Conservation (phyloP, 805 yeast species). For the Ogataea trehaloabstinens region DNA sequence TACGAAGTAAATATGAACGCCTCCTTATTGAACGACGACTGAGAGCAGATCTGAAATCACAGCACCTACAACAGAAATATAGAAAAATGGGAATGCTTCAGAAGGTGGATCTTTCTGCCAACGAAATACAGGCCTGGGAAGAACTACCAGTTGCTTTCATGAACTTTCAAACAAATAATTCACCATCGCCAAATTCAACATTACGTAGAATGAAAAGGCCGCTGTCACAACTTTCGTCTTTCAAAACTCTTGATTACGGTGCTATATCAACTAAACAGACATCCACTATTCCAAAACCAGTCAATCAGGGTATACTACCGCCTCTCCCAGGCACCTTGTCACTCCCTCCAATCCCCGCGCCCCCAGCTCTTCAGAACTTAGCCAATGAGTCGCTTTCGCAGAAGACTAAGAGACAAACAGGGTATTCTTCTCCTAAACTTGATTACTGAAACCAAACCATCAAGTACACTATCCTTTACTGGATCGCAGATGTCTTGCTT, state of each 20-base stretch:
- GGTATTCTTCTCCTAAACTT: not conserved
- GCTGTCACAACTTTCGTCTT: not conserved
- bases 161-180: conserved; percentile 1
- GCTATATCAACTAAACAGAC: not conserved
- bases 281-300: conserved; percentile 11
- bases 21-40: conserved; percentile 21
- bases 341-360: not conserved
- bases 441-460: not conserved
- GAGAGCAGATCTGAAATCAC: conserved; percentile 13
- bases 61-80: conserved; percentile 7
- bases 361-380: not conserved
- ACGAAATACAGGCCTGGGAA: conserved; percentile 13
- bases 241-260: conserved; percentile 11
- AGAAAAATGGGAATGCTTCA: conserved; percentile 15
- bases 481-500: no score
- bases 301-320: conserved; percentile 16
- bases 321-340: conserved; percentile 1
- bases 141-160: conserved; percentile 10
- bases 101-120: conserved; percentile 7
- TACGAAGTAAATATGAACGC: conserved; percentile 19
- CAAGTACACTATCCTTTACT: no score
- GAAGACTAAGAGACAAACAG: not conserved
- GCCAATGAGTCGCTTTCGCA: not conserved
- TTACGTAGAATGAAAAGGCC: not conserved
- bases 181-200: conserved; percentile 4